These are phyloP conservation scores for Phytophthora agathidicida DNA, from an alignment of 352 stramenopile genomes.

Conservation along the genomic window DNA sequence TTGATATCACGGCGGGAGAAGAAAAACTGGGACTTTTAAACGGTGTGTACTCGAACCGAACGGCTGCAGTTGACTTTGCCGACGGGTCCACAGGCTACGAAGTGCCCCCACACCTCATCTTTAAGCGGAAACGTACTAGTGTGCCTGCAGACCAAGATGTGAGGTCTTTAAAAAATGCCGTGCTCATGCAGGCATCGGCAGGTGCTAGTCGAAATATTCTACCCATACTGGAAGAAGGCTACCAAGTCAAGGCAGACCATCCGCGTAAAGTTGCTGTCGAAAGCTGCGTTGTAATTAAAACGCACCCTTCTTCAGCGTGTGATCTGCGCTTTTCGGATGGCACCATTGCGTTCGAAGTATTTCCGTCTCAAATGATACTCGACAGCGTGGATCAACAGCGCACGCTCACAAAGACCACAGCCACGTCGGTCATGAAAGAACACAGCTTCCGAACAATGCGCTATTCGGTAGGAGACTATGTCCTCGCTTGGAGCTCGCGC, in stretches of 20 bases:
- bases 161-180: slow-evolving; percentile 74
- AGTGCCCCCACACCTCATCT: slow-evolving; percentile 58
- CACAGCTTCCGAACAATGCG: slow-evolving; percentile 11
- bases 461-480: slow-evolving; percentile 51
- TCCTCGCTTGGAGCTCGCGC: slow-evolving; percentile 78
- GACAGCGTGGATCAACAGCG: slow-evolving; percentile 40
- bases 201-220: slow-evolving; percentile 14
- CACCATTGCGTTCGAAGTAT: slow-evolving; percentile 81
- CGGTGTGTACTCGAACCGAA: slow-evolving; percentile 79
- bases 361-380: slow-evolving; percentile 82
- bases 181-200: slow-evolving; percentile 65
- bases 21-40: slow-evolving; percentile 78
- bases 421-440: slow-evolving; percentile 7
- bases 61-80: slow-evolving; percentile 74
- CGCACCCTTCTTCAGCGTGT: slow-evolving; percentile 61
- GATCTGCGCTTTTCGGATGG: slow-evolving; percentile 77
- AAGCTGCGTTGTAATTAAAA: slow-evolving; percentile 73
- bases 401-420: slow-evolving; percentile 6
- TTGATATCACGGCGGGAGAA: slow-evolving; percentile 49
- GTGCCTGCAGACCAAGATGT: slow-evolving; percentile 60
- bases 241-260: slow-evolving; percentile 78
- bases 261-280: slow-evolving; percentile 64
- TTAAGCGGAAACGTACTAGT: slow-evolving; percentile 51
- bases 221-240: slow-evolving; percentile 64
- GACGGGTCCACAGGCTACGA: slow-evolving; percentile 80